Base-by-base conservation (phyloP, 129 eudicot genomes). In the Centrapalus pauciflorus region DNA sequence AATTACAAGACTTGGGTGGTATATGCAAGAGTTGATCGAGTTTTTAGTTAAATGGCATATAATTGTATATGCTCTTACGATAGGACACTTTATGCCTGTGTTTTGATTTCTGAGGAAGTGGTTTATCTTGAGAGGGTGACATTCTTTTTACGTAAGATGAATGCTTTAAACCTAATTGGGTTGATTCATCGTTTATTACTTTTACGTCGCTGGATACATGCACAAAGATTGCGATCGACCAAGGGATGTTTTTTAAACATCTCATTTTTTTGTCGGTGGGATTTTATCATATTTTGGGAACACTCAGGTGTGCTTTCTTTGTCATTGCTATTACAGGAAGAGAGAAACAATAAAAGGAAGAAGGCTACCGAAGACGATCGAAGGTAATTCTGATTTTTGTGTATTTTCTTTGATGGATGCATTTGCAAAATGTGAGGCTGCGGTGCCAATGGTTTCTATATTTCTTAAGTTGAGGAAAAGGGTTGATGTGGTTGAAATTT, bases 341-440 rank as follows among this genome's bases (percentile, higher is more conserved):
- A 89, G 84, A 86, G 82, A 72, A 81, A 72, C 71, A 82, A 70
- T 71, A 89, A 84, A 73, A 79, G 86, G 48, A 89, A 89, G 48
- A 89, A 89, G 86, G 90, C 84, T 29, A 54, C 74, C 41, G 90
- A 86, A 80, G 99, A 94, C n/a, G 90, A 86, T 68, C 71, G 86
- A 78, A 88, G 87, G 98, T 88, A 71, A n/a, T 7, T 35, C n/a
- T 49, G 14, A 49, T 52, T 33, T 7, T 50, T 30, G 0, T 28
- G 46, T 54, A 54, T 19, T 43, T 3, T 19, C 8, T 25, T 59
- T 60, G 27, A 0, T 25, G 19, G 24, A 32, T 20, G 10, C 49
- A 20, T 58, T 45, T 45, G 16, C 23, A 58, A 70, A 29, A 14
- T 16, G 21, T 38, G 23, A 20, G 40, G 28, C 41, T 37, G 17